Evolutionary conservation across 495 filamentous ascomycete genomes (phyloP).

Genomic region (Hypoxylon intermedium): DNA sequence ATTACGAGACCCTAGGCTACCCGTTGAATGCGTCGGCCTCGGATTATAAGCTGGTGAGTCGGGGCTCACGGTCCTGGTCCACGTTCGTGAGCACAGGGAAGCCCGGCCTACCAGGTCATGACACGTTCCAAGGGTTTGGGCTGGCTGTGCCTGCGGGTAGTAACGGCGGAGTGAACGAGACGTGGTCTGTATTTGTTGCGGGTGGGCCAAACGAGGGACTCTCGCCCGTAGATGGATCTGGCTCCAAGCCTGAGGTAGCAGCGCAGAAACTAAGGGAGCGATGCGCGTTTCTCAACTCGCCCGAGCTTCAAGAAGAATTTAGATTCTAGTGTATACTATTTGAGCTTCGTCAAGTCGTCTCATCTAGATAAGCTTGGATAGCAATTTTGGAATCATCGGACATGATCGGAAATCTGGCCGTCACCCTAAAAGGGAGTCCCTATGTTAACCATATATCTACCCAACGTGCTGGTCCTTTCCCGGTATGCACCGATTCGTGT

Average conservation of each 20-base stretch:
- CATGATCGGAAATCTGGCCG: too few relatives aligned
- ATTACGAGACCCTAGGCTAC: constrained; percentile 27
- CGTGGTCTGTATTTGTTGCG: constrained; percentile 38
- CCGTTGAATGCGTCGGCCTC: constrained; percentile 27
- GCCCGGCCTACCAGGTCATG: constrained; percentile 21
- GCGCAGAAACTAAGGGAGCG: constrained; percentile 38
- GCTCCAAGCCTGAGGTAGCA: constrained; percentile 19
- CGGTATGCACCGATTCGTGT: too few relatives aligned
- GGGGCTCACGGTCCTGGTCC: constrained; percentile 43
- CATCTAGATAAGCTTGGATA: too few relatives aligned
- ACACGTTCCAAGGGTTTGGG: constrained; percentile 41
- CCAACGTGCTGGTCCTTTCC: too few relatives aligned
- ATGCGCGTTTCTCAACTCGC: constrained; percentile 40
- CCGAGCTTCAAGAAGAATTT: constrained; percentile 34
- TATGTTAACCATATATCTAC: too few relatives aligned
- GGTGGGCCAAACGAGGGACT: constrained; percentile 42
- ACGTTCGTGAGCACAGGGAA: constrained; percentile 40
- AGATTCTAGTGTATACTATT: constrained; percentile 24
- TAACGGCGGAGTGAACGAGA: background rate
- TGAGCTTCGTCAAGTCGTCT: too few relatives aligned
- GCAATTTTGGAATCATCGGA: too few relatives aligned
- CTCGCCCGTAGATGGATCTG: constrained; percentile 37
- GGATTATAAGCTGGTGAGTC: constrained; percentile 38
- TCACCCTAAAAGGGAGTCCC: too few relatives aligned
- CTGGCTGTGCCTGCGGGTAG: constrained; percentile 26